A percentile compares a stretch with the other conserved stretches of the same genome.
phyloP scores from a whole-genome alignment of 352 stramenopile species.

The Globisporangium rhizosaccharum region DNA sequence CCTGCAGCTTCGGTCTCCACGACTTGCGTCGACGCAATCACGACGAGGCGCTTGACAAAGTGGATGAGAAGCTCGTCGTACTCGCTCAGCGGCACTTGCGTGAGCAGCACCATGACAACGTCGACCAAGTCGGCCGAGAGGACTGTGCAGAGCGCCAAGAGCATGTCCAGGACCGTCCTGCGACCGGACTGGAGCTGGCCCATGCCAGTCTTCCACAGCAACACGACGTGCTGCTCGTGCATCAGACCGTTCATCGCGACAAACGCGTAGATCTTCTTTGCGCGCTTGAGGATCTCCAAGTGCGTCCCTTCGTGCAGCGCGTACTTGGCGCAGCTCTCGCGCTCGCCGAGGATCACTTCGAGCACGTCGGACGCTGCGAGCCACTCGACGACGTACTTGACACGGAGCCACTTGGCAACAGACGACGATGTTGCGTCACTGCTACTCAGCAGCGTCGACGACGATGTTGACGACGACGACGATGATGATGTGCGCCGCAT shows the following conservation, averaged over 20 bases:
- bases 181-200: conserved; percentile 59
- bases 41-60: conserved; percentile 75
- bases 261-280: conserved; percentile 63
- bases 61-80: conserved; percentile 77
- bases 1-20: conserved; percentile 57
- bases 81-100: conserved; percentile 56
- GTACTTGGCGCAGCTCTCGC: conserved; percentile 59
- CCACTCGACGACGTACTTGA: conserved; percentile 78
- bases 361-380: conserved; percentile 68
- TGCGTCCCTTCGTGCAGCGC: conserved; percentile 71
- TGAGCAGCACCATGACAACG: conserved; percentile 67
- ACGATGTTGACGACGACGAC: conserved; percentile 17
- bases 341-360: conserved; percentile 77
- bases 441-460: conserved; percentile 20
- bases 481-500: conserved; percentile 32
- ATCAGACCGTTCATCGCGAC: conserved; percentile 49
- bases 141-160: conserved; percentile 57
- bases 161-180: conserved; percentile 70
- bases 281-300: conserved; percentile 79
- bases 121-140: conserved; percentile 72
- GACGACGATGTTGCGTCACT: conserved; percentile 9
- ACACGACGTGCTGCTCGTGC: conserved; percentile 56
- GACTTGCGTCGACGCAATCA: conserved; percentile 66
- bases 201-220: conserved; percentile 74
- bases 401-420: conserved; percentile 64